A percentile compares a stretch with the other conserved stretches of the same genome.
phyloP scores from a whole-genome alignment of 225 moss, liverwort and hornwort genomes.

The Asterella californica region DNA sequence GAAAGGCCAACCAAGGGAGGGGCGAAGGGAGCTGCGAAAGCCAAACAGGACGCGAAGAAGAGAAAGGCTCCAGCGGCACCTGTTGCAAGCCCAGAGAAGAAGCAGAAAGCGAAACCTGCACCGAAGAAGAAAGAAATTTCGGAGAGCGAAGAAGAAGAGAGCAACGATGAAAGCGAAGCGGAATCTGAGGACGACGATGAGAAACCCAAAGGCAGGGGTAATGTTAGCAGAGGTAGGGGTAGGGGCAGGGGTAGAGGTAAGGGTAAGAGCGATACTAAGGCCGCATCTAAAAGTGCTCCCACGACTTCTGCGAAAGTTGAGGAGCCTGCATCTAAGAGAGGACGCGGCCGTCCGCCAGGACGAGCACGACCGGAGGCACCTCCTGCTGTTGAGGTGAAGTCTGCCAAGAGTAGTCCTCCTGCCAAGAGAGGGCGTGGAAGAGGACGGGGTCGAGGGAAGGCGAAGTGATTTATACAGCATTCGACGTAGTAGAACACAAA shows the following conservation, averaged over 20 bases:
- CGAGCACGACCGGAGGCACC: slow-evolving; percentile 19
- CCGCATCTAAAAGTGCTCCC: slow-evolving; percentile 13
- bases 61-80: slow-evolving; percentile 48
- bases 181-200: slow-evolving; percentile 53
- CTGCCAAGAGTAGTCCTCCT: slow-evolving; percentile 19
- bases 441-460: slow-evolving; percentile 21
- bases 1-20: slow-evolving; percentile 39
- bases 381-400: neutral
- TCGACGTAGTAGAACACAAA: neutral
- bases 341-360: slow-evolving; percentile 18
- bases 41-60: slow-evolving; percentile 49
- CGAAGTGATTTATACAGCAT: neutral
- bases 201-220: slow-evolving; percentile 49
- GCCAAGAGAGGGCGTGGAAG: slow-evolving; percentile 30
- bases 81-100: slow-evolving; percentile 35
- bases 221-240: slow-evolving; percentile 55
- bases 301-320: slow-evolving; percentile 18
- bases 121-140: slow-evolving; percentile 56
- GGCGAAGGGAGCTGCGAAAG: slow-evolving; percentile 32
- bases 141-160: slow-evolving; percentile 55
- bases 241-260: slow-evolving; percentile 36
- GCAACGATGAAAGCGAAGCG: slow-evolving; percentile 39
- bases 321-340: slow-evolving; percentile 18
- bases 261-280: slow-evolving; percentile 12
- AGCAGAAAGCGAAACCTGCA: slow-evolving; percentile 47